Conservation (phyloP, 148 eudicot genomes). For the Rheum nobile region DNA sequence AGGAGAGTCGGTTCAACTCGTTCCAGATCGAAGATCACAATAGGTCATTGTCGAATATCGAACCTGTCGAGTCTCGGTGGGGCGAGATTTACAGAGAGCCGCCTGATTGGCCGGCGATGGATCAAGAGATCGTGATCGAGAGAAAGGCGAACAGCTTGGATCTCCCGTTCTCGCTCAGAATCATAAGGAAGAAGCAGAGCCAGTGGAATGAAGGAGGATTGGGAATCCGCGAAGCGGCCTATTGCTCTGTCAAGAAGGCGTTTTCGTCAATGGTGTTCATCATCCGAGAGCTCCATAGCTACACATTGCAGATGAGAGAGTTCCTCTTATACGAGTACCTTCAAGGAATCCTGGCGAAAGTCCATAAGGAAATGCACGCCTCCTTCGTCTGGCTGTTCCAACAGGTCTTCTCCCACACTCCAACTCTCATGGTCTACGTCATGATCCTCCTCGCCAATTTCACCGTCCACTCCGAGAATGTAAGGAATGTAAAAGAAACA, state of each 20-base stretch:
- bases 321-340: constrained; percentile 50
- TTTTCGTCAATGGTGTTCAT: constrained; percentile 91
- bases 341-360: constrained; percentile 51
- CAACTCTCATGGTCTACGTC: constrained; percentile 67
- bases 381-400: constrained; percentile 91
- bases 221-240: not conserved
- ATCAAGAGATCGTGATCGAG: not conserved
- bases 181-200: constrained; percentile 5
- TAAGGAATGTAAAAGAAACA: too few relatives aligned
- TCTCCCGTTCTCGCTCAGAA: constrained; percentile 6
- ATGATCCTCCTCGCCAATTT: constrained; percentile 84
- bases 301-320: constrained; percentile 56
- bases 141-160: constrained; percentile 7
- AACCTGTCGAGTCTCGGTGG: not conserved
- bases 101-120: constrained; percentile 6
- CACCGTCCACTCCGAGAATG: constrained; percentile 40
- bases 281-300: constrained; percentile 66
- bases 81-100: constrained; percentile 8
- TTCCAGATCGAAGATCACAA: not conserved
- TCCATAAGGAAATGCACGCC: constrained; percentile 64
- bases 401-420: constrained; percentile 77
- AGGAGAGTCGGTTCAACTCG: not conserved
- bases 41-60: not conserved
- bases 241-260: constrained; percentile 30
- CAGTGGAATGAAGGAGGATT: not conserved